Conservation (phyloP, 768 basidiomycete genomes). For the Suillus subalutaceus region DNA sequence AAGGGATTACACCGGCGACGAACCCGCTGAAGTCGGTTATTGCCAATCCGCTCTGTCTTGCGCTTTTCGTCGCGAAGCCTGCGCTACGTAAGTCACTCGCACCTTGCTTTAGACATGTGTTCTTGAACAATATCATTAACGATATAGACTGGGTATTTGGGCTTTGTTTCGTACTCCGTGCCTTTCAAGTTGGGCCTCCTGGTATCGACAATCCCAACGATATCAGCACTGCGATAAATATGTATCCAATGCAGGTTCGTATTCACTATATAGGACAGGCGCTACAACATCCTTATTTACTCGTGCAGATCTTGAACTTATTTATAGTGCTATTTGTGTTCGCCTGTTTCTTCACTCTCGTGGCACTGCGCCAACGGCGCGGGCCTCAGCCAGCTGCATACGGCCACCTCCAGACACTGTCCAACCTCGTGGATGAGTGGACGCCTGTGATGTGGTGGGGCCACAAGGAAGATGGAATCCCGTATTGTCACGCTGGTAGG, state of each 20-base stretch:
- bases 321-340: not conserved
- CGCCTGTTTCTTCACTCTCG: not conserved
- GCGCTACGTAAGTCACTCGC: conserved; percentile 24
- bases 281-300: not conserved
- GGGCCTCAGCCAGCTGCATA: too few species aligned
- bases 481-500: too few species aligned
- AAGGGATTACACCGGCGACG: conserved; percentile 19
- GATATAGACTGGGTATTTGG: conserved; percentile 32
- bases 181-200: too few species aligned
- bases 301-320: not conserved
- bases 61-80: conserved; percentile 24
- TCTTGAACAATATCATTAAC: not conserved
- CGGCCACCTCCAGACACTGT: too few species aligned
- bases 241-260: not conserved
- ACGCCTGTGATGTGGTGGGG: too few species aligned
- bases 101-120: not conserved
- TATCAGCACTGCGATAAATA: not conserved
- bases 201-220: too few species aligned
- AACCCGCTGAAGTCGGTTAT: conserved; percentile 28
- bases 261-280: not conserved
- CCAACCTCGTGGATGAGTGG: too few species aligned
- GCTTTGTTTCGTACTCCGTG: conserved; percentile 12
- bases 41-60: conserved; percentile 21
- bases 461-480: too few species aligned
- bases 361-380: too few species aligned